Evolutionary conservation across 2,329 filamentous ascomycete genomes (phyloP).

Genomic region (Pseudogymnoascus sp.): DNA sequence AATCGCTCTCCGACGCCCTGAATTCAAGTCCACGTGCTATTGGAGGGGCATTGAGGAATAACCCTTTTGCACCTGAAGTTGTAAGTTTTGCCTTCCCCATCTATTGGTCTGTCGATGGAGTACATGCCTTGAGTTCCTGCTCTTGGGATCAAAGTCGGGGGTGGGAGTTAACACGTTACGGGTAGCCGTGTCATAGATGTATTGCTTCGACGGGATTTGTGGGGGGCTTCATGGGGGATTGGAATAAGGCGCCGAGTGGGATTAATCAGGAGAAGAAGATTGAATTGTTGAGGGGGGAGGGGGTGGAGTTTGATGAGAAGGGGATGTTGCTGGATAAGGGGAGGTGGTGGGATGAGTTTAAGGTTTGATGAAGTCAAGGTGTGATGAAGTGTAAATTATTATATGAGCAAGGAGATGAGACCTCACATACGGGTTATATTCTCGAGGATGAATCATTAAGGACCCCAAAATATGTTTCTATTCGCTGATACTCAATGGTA

Average conservation of each 20-base stretch:
- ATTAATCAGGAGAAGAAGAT: slow-evolving; percentile 41
- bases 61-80: slow-evolving; percentile 57
- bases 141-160: background rate
- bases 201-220: slow-evolving; percentile 27
- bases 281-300: slow-evolving; percentile 37
- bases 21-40: slow-evolving; percentile 55
- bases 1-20: slow-evolving; percentile 48
- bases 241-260: slow-evolving; percentile 43
- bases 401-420: background rate
- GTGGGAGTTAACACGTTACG: background rate
- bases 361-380: background rate
- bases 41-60: slow-evolving; percentile 51
- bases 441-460: background rate
- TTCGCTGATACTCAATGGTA: background rate
- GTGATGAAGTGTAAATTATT: background rate
- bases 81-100: slow-evolving; percentile 27
- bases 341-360: slow-evolving; percentile 39
- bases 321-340: slow-evolving; percentile 37
- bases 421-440: background rate
- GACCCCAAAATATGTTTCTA: background rate
- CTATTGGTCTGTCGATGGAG: background rate
- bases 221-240: slow-evolving; percentile 46
- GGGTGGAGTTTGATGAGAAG: slow-evolving; percentile 39
- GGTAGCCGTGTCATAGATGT: background rate
- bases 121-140: background rate